Conservation (phyloP, 2,329 filamentous ascomycete species). For the Samsoniella hepiali region DNA sequence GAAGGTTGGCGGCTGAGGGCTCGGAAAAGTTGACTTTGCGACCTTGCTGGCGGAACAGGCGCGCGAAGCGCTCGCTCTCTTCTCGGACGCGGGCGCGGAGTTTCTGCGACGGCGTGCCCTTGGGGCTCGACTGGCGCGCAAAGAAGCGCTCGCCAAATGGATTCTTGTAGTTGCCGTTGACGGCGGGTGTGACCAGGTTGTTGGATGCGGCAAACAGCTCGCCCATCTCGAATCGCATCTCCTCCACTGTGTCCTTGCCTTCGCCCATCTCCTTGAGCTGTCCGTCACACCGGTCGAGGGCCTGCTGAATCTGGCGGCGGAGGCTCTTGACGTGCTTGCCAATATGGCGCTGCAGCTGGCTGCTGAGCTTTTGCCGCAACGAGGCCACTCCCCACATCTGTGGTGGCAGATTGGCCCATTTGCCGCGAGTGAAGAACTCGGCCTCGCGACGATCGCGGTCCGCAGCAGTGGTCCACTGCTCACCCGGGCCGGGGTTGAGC, state of each 20-base stretch:
- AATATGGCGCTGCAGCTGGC: slow-evolving; percentile 50
- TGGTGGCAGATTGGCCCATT: slow-evolving; percentile 46
- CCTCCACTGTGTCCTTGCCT: slow-evolving; percentile 50
- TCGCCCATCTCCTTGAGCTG: slow-evolving; percentile 50
- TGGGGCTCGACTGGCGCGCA: slow-evolving; percentile 45
- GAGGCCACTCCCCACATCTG: slow-evolving; percentile 46
- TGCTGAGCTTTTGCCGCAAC: slow-evolving; percentile 47
- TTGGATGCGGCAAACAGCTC: slow-evolving; percentile 51
- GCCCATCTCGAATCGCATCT: slow-evolving; percentile 53
- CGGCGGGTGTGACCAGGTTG: slow-evolving; percentile 51
- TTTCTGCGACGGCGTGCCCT: slow-evolving; percentile 50
- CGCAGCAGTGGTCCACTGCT: slow-evolving; percentile 42
- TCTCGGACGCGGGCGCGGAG: slow-evolving; percentile 49
- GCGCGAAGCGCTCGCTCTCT: slow-evolving; percentile 49
- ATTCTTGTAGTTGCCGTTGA: slow-evolving; percentile 55
- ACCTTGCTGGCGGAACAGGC: slow-evolving; percentile 47
- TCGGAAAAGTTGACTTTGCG: slow-evolving; percentile 45
- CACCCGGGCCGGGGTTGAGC: slow-evolving; percentile 47
- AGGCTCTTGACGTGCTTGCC: slow-evolving; percentile 50
- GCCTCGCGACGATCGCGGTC: slow-evolving; percentile 43
- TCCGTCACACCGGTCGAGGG: slow-evolving; percentile 46
- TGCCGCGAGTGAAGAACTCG: slow-evolving; percentile 48
- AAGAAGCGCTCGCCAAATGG: slow-evolving; percentile 51
- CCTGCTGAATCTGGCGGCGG: slow-evolving; percentile 48
- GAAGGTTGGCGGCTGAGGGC: slow-evolving; percentile 26